Conservation (phyloP, 106 monocot species). For the Vanilla planifolia region DNA sequence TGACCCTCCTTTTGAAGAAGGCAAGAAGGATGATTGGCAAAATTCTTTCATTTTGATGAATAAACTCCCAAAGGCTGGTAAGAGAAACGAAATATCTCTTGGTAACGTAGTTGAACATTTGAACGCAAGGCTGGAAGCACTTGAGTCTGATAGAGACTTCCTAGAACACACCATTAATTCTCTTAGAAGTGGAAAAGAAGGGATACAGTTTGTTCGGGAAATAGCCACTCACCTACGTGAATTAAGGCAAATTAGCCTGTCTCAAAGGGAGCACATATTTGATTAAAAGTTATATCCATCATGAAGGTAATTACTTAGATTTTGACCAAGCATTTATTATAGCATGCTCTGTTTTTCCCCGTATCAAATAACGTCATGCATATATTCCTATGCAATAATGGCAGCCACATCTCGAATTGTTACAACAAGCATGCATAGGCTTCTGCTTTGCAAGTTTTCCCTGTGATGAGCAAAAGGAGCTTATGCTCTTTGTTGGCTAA, state of each 20-base stretch:
- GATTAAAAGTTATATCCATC: not conserved
- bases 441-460: too few relatives aligned
- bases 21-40: not conserved
- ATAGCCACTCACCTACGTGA: slow-evolving; percentile 21
- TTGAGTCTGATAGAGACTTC: slow-evolving; percentile 19
- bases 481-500: too few relatives aligned
- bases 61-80: not conserved
- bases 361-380: not conserved
- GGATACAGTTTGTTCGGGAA: slow-evolving; percentile 18
- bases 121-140: slow-evolving; percentile 21
- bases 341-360: not conserved
- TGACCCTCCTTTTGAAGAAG: not conserved
- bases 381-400: not conserved
- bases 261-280: not conserved
- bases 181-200: slow-evolving; percentile 18
- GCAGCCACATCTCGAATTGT: not conserved
- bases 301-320: slow-evolving; percentile 1
- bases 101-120: slow-evolving; percentile 20
- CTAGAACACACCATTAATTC: slow-evolving; percentile 17
- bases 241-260: slow-evolving; percentile 10
- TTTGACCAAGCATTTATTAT: not conserved
- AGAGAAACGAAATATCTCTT: slow-evolving; percentile 6
- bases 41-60: not conserved
- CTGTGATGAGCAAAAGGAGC: not conserved
- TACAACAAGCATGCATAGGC: not conserved